Evolutionary conservation across 106 monocot genomes (phyloP), one percentile per base, ranked within the genome.

Genomic region (Dendrobium huoshanense): DNA sequence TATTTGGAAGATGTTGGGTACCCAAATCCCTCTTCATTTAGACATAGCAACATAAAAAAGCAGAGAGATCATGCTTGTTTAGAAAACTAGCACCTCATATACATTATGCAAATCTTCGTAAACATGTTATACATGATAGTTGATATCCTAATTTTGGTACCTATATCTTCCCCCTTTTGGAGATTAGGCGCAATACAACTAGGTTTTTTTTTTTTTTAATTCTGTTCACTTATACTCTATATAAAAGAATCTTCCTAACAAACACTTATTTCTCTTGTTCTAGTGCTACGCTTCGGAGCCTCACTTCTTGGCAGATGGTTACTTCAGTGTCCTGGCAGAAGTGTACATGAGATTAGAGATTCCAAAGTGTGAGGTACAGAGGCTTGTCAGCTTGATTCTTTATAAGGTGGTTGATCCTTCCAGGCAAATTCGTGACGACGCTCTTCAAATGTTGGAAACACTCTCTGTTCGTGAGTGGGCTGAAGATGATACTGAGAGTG

Each of bases 381-480:
- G 91, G 48, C 90, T 99, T 44, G 79, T 99, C 64, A 99, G 99
- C 80, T 79, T 99, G 81, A 99, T 99, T 81, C 95, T 99, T 41
- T 99, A 99, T 84, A 99, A 99, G 67, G 99, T 99, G 22, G 99
- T 99, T 43, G 99, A 99, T 73, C 95, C 87, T 54, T 90, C 89
- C 40, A 95, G 83, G 77, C 91, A 90, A 80, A 89, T 91, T 79
- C 95, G 99, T 47, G 95, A 99, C 67, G 88, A 93, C 84, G 99
- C 99, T 78, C 90, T 99, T 7, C 95, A 99, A 79, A 99, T 99
- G 99, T 80, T 99, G 73, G 99, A 99, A 65, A 99, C 99, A n/a
- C 91, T 99, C 54, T 99, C 99, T 76, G 86, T 88, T 33, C 95
- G 99, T 70, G 95, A 95, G 75, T 99, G 99, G 99, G 91, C 99